phyloP scores from a whole-genome alignment of 768 basidiomycete species.

The Hydnum rufescens region DNA sequence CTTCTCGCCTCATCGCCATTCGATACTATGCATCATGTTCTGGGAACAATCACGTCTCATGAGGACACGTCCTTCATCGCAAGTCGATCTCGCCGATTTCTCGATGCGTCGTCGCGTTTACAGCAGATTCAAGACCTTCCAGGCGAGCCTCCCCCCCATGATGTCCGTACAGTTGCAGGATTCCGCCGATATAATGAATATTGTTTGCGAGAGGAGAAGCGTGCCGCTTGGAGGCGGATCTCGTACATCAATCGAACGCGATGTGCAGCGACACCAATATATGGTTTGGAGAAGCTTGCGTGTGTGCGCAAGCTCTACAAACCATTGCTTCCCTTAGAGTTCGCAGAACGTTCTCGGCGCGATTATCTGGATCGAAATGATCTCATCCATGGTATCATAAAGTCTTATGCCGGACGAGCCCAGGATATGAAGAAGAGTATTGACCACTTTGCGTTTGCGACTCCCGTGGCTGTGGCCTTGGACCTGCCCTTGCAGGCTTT shows the following conservation, averaged over 20 bases:
- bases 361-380: constrained; percentile 23
- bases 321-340: constrained; percentile 32
- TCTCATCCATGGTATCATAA: constrained; percentile 30
- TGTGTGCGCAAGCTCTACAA: constrained; percentile 22
- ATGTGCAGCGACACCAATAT: constrained; percentile 27
- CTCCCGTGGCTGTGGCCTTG: constrained; percentile 53
- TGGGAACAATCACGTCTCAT: constrained; percentile 37
- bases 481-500: constrained; percentile 32
- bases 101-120: constrained; percentile 40
- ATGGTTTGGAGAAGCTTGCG: constrained; percentile 17
- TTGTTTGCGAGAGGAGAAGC: constrained; percentile 29
- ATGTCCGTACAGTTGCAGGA: constrained; percentile 55
- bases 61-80: constrained; percentile 35
- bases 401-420: constrained; percentile 42
- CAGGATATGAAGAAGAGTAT: constrained; percentile 32
- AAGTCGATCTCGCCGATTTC: constrained; percentile 30
- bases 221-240: constrained; percentile 48
- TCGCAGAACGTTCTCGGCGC: constrained; percentile 14
- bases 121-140: constrained; percentile 33
- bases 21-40: constrained; percentile 21
- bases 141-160: constrained; percentile 48
- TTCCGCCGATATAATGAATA: constrained; percentile 35
- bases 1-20: constrained; percentile 15
- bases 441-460: constrained; percentile 59
- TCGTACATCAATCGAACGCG: constrained; percentile 56